These are phyloP conservation scores for Rhizophagus prolifer DNA, from an alignment of 192 early-diverging fungal species.

Conservation along the genomic window DNA sequence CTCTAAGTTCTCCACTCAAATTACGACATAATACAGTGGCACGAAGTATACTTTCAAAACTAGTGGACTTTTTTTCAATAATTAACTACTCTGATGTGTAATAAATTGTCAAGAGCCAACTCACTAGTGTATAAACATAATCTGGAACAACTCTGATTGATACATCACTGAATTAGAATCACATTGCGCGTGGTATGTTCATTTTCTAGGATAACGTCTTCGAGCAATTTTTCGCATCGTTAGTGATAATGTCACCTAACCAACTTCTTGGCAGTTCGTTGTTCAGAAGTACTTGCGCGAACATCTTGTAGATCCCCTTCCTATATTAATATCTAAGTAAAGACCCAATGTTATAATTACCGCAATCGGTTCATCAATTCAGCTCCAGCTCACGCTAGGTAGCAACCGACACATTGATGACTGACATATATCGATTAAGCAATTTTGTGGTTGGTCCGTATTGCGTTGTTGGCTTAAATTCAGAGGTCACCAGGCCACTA, in stretches of 20 bases:
- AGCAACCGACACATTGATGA: constrained; percentile 7
- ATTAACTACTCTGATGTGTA: background rate
- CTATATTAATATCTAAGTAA: constrained; percentile 14
- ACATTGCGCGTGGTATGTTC: constrained; percentile 29
- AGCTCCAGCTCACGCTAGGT: constrained; percentile 7
- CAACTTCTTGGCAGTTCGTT: background rate
- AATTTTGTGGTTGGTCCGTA: constrained; percentile 27
- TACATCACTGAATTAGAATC: constrained; percentile 20
- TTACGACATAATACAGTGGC: constrained; percentile 6
- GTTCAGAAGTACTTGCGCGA: constrained; percentile 5
- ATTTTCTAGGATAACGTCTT: constrained; percentile 11
- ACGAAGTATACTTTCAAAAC: constrained; percentile 15
- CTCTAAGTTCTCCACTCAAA: background rate
- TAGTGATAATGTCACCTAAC: too few species aligned
- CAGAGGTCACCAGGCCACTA: too few species aligned
- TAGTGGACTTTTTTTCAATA: background rate
- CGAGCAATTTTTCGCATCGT: background rate
- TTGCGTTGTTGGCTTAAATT: too few species aligned
- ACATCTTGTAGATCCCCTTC: constrained; percentile 21
- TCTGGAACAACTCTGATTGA: constrained; percentile 6
- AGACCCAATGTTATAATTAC: constrained; percentile 22
- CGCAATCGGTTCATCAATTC: constrained; percentile 15
- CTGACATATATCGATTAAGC: background rate
- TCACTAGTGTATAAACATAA: constrained; percentile 13
- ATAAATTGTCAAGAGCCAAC: constrained; percentile 1